phyloP scores from a whole-genome alignment of 164 flowering plant genomes.

The Vitis amurensis region DNA sequence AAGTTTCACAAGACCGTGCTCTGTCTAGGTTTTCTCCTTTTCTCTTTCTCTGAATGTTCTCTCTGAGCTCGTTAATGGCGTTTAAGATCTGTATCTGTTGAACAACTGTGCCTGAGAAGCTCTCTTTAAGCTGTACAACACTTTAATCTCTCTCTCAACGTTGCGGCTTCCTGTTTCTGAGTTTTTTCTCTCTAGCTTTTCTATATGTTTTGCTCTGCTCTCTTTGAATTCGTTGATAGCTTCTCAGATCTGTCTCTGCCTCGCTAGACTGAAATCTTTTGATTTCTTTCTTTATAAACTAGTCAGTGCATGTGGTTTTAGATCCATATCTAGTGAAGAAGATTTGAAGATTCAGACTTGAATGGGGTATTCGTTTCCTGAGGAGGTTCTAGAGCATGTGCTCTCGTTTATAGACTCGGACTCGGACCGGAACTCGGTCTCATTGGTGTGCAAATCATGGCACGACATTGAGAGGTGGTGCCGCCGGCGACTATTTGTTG shows the following conservation, averaged over 20 bases:
- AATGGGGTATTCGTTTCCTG: conserved; percentile 34
- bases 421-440: conserved; percentile 57
- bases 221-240: background rate
- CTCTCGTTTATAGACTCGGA: conserved; percentile 46
- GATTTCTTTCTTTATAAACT: background rate
- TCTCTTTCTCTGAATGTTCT: too few species aligned
- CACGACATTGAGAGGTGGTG: conserved; percentile 48
- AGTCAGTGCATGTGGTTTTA: background rate
- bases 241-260: background rate
- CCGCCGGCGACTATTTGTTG: conserved; percentile 53
- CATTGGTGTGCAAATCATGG: conserved; percentile 68
- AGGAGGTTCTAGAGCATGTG: conserved; percentile 60
- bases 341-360: too few species aligned
- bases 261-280: too few species aligned
- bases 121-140: too few species aligned
- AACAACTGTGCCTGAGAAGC: too few species aligned
- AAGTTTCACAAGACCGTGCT: too few species aligned
- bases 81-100: too few species aligned
- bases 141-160: too few species aligned
- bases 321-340: background rate
- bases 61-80: too few species aligned
- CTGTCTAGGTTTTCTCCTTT: too few species aligned
- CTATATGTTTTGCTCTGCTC: background rate
- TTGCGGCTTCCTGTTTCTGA: too few species aligned
- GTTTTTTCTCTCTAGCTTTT: too few species aligned